Evolutionary conservation across 208 protist species (phyloP).

Genomic region (Dictyostelium gargantuum): DNA sequence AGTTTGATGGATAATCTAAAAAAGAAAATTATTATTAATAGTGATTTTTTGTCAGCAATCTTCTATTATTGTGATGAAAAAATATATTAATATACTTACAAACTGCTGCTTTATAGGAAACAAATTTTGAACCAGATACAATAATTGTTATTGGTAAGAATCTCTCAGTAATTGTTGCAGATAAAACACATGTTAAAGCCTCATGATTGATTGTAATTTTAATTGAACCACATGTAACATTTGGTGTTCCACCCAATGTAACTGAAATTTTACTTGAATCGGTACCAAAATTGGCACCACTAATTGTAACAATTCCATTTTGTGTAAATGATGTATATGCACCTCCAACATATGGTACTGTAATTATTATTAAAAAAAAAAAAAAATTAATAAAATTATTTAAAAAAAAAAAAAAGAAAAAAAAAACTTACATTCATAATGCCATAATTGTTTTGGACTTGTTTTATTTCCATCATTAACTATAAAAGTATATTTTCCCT

Average conservation of each 20-base stretch:
- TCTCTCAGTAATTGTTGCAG: neutral
- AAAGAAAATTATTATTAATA: neutral
- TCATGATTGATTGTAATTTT: neutral
- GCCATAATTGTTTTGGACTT: neutral
- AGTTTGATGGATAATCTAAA: neutral
- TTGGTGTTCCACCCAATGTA: neutral
- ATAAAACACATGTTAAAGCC: neutral
- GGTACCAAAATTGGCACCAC: conserved; percentile 11
- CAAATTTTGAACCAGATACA: neutral
- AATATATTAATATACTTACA: conserved; percentile 11
- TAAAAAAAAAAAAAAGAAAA: neutral
- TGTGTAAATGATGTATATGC: neutral
- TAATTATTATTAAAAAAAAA: too few relatives aligned
- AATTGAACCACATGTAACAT: neutral
- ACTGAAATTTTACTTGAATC: neutral
- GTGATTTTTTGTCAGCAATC: neutral
- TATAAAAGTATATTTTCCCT: neutral
- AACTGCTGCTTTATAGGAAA: conserved; percentile 8
- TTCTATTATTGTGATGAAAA: neutral
- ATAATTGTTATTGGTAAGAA: neutral
- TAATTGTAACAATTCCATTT: neutral
- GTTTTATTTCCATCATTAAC: neutral
- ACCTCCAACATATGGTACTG: neutral
- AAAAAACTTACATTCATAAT: neutral
- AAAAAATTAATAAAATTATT: neutral